phyloP scores from a whole-genome alignment of 202 grass and related monocot genomes.

The Sporobolus alterniflorus region DNA sequence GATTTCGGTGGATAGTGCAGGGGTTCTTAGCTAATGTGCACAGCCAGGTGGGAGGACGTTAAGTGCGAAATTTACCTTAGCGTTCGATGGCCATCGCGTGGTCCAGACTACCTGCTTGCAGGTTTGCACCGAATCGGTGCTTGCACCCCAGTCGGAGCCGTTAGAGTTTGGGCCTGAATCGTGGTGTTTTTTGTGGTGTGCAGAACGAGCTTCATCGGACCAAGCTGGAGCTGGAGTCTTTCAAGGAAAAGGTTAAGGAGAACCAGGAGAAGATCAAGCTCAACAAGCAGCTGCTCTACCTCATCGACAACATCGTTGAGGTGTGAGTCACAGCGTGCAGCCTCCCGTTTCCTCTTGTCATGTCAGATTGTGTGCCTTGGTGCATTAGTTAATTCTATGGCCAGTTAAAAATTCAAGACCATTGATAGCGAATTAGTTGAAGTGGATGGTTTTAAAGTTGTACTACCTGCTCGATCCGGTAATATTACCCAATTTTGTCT shows the following conservation, averaged over 20 bases:
- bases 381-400: background rate
- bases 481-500: background rate
- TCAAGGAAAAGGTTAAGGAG: conserved; percentile 84
- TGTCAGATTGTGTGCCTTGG: background rate
- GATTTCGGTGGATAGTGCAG: too few relatives aligned
- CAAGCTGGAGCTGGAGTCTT: conserved; percentile 72
- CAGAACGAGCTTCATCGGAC: conserved; percentile 79
- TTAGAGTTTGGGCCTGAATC: background rate
- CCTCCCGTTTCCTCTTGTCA: background rate
- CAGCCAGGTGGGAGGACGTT: too few relatives aligned
- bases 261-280: conserved; percentile 95
- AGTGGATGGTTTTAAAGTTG: background rate
- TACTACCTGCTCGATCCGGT: background rate
- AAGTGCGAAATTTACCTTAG: too few relatives aligned
- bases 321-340: conserved; percentile 16
- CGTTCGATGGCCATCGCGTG: too few relatives aligned
- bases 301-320: conserved; percentile 94
- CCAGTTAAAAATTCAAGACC: background rate
- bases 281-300: conserved; percentile 88
- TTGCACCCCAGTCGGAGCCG: too few relatives aligned
- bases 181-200: background rate
- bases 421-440: background rate
- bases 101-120: too few relatives aligned
- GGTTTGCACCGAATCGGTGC: too few relatives aligned
- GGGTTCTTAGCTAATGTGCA: too few relatives aligned